Evolutionary conservation across 371 early-diverging fungal species (phyloP), one percentile per base, ranked within the genome.

Genomic region (Mucor lusitanicus): DNA sequence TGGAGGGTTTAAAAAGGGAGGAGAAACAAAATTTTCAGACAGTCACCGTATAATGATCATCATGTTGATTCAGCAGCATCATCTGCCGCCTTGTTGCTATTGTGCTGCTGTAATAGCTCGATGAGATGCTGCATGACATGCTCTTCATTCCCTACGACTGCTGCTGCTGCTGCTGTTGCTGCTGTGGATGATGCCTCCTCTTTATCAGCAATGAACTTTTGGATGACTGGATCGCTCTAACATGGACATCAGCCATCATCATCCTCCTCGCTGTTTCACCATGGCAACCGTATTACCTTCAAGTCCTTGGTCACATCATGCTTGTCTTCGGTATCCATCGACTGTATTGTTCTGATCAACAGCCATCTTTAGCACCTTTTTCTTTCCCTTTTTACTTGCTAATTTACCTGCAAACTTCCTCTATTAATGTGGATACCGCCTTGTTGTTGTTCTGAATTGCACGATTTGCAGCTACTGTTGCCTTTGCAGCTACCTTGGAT

Each of bases 391-490:
- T 30, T 30, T 30, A 6, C 30, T 3, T 2, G 30, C 21, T 28
- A 19, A 46, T 55, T 68, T 73, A 73, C 73, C 66, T 69, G 63
- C 59, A 63, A 40, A 73, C 37, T 33, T 73, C 73, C 59, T 65
- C 42, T n/a, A 73, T 62, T 27, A 70, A 40, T n/a, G 40, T 50
- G 6, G 60, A 39, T 63, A 66, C 44, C 28, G 50, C 12, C 59
- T 61, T 57, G 32, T 62, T 44, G 8, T 59, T 55, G 12, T 55
- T 54, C 8, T 68, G 23, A 9, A 46, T 40, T 11, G 21, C 42
- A 21, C 30, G 27, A 63, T 42, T 65, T 39, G 56, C 55, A n/a
- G 37, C 54, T 11, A 55, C 58, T 21, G 57, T 55, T 28, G 30
- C 61, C 25, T 33, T 42, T 23, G 53, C 53, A 28, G 56, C 56